Conservation (phyloP, 2,329 filamentous ascomycete genomes). For the Triangularia setosa region DNA sequence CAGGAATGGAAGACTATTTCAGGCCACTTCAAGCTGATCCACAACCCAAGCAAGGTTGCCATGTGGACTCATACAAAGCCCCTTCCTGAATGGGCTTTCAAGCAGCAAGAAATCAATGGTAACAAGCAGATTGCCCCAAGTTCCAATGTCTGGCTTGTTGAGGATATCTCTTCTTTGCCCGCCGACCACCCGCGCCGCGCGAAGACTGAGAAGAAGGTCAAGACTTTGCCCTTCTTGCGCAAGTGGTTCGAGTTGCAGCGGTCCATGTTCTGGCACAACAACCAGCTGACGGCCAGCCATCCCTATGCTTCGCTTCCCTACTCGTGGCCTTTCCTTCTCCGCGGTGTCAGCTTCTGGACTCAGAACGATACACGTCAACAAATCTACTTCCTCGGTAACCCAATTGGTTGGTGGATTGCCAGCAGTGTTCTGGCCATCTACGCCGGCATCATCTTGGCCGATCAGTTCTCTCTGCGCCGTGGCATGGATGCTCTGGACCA, state of each 20-base stretch:
- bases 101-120: slow-evolving; percentile 98
- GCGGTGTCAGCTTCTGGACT: slow-evolving; percentile 99
- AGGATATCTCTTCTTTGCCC: slow-evolving; percentile 80
- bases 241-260: slow-evolving; percentile 97
- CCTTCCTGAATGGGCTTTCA: slow-evolving; percentile 95
- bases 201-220: slow-evolving; percentile 74
- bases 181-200: slow-evolving; percentile 67
- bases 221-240: slow-evolving; percentile 78
- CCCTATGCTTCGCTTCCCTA: slow-evolving; percentile 93
- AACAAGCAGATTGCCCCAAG: slow-evolving; percentile 91
- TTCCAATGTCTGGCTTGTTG: slow-evolving; percentile 92
- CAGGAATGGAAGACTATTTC: slow-evolving; percentile 89
- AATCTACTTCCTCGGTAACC: slow-evolving; percentile 98
- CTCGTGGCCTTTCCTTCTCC: slow-evolving; percentile 95
- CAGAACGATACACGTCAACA: slow-evolving; percentile 91
- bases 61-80: slow-evolving; percentile 98
- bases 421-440: slow-evolving; percentile 91
- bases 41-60: slow-evolving; percentile 90
- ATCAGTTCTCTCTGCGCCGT: slow-evolving; percentile 88
- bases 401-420: slow-evolving; percentile 93
- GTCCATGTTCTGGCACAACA: slow-evolving; percentile 99
- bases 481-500: slow-evolving; percentile 90
- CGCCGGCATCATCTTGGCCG: slow-evolving; percentile 83
- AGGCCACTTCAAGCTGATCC: slow-evolving; percentile 92
- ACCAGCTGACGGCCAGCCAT: slow-evolving; percentile 92